Conservation (phyloP, 768 basidiomycete species). For the Xerocomellus dryophilus region DNA sequence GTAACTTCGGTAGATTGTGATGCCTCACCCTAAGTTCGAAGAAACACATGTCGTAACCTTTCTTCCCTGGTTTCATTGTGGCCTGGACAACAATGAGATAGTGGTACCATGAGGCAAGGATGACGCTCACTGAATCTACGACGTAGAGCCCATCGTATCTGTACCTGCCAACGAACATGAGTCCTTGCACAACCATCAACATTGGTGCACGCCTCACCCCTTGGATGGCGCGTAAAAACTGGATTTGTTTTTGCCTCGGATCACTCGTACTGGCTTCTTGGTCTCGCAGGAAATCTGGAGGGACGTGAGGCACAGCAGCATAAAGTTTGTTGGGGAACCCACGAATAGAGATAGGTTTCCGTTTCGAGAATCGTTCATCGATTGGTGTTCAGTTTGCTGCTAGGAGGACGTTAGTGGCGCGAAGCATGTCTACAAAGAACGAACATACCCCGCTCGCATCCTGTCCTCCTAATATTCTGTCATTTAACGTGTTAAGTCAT, state of each 20-base stretch:
- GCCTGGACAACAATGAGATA: slow-evolving; percentile 18
- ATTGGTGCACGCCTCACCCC: slow-evolving; percentile 19
- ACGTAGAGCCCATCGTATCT: slow-evolving; percentile 34
- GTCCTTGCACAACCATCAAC: neutral
- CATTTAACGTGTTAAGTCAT: neutral
- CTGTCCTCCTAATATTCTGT: slow-evolving; percentile 23
- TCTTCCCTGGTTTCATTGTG: slow-evolving; percentile 14
- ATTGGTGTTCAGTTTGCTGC: slow-evolving; percentile 25
- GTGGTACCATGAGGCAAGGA: neutral
- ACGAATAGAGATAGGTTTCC: slow-evolving; percentile 16
- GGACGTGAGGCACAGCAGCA: neutral
- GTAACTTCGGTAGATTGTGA: too few species aligned
- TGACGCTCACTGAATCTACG: slow-evolving; percentile 22
- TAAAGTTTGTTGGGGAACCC: neutral
- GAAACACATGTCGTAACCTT: slow-evolving; percentile 27
- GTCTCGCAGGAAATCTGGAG: slow-evolving; percentile 30
- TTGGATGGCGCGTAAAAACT: slow-evolving; percentile 18
- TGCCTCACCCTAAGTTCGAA: slow-evolving; percentile 27
- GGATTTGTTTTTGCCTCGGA: slow-evolving; percentile 29
- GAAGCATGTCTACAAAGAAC: neutral
- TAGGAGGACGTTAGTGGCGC: slow-evolving; percentile 5
- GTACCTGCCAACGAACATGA: slow-evolving; percentile 19
- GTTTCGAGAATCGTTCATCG: slow-evolving; percentile 22
- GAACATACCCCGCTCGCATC: slow-evolving; percentile 13
- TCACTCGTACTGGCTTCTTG: slow-evolving; percentile 36